These are phyloP conservation scores for Aspergillus luchuensis DNA, from an alignment of 2,329 filamentous ascomycete species.

Conservation along the genomic window DNA sequence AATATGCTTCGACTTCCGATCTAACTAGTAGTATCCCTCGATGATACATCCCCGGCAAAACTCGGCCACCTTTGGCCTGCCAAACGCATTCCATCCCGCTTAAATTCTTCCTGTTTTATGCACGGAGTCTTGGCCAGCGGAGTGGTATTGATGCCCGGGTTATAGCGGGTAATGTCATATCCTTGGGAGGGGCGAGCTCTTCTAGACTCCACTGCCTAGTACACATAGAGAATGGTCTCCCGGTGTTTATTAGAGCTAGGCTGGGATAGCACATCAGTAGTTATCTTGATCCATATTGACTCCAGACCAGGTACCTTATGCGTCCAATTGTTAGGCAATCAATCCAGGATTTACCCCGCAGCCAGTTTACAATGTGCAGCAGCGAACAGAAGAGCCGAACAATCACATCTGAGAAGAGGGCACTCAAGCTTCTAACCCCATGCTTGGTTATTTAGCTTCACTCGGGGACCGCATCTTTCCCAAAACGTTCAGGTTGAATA, in stretches of 20 bases:
- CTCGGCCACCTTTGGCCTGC: background rate
- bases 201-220: background rate
- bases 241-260: background rate
- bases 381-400: too few species aligned
- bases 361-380: too few species aligned
- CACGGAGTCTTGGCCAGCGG: background rate
- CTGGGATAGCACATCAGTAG: background rate
- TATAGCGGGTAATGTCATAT: background rate
- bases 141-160: background rate
- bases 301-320: constrained; percentile 24
- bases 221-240: background rate
- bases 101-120: too few species aligned
- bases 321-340: too few species aligned
- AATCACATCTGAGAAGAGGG: too few species aligned
- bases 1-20: background rate
- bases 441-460: too few species aligned
- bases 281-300: background rate
- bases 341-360: too few species aligned
- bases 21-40: background rate
- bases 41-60: background rate
- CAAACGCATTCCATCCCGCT: background rate
- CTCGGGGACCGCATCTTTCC: too few species aligned
- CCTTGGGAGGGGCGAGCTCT: background rate
- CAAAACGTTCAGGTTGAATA: too few species aligned
- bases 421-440: too few species aligned